These are phyloP conservation scores for Penicillium goetzii DNA, from an alignment of 495 filamentous ascomycete species.

Conservation along the genomic window DNA sequence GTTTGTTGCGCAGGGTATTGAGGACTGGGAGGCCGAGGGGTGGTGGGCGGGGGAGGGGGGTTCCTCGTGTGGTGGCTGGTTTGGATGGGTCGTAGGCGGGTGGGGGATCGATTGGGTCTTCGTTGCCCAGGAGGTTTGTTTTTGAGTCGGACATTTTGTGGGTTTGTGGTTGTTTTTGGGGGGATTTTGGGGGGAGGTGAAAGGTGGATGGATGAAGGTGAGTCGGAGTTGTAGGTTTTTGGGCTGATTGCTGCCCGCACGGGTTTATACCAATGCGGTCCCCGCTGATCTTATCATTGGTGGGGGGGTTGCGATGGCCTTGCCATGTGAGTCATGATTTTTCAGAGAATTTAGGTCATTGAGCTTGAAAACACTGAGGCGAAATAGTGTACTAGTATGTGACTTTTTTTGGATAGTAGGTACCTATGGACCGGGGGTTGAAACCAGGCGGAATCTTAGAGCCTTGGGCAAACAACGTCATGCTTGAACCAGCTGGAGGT, in stretches of 20 bases:
- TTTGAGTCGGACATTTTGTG: slow-evolving; percentile 41
- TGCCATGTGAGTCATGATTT: neutral
- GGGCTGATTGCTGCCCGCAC: slow-evolving; percentile 4
- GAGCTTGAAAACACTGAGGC: neutral
- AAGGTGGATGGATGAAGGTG: neutral
- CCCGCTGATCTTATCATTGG: slow-evolving; percentile 15
- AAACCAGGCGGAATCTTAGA: too few species aligned
- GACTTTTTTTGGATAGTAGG: neutral
- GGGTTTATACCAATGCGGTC: slow-evolving; percentile 8
- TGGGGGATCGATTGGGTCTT: slow-evolving; percentile 35
- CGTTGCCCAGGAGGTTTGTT: slow-evolving; percentile 33
- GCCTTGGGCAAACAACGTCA: neutral
- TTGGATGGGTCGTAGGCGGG: slow-evolving; percentile 41
- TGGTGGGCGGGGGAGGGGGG: slow-evolving; percentile 57
- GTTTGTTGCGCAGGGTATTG: slow-evolving; percentile 66
- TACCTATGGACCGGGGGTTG: neutral
- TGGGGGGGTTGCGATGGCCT: neutral
- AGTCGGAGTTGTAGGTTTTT: neutral
- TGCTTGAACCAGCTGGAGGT: neutral
- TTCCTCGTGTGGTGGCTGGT: slow-evolving; percentile 26
- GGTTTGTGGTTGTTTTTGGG: slow-evolving; percentile 8
- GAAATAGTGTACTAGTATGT: too few species aligned
- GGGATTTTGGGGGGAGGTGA: neutral
- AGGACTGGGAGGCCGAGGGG: slow-evolving; percentile 79
- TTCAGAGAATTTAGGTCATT: neutral